Evolutionary conservation across 2,329 filamentous ascomycete genomes (phyloP).

Genomic region (Sarocladium strictum): DNA sequence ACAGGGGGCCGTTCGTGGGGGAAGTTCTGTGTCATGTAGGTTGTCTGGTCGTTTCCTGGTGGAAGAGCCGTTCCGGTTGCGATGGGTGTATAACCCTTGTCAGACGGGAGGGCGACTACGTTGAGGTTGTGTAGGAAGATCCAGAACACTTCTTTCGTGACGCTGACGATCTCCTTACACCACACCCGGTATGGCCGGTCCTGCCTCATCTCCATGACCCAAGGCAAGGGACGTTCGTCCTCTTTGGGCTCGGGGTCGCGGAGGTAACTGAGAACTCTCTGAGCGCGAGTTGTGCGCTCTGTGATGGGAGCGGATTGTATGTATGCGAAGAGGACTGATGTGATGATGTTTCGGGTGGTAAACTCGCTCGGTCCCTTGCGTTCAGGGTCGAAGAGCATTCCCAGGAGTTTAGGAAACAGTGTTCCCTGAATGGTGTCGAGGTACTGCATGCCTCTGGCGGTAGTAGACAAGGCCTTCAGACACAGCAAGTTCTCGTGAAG

Average conservation of each 20-base stretch:
- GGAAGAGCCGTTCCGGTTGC: not conserved
- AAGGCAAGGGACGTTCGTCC: conserved; percentile 69
- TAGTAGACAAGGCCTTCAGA: conserved; percentile 90
- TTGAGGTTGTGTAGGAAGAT: conserved; percentile 96
- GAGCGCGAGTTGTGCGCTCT: conserved; percentile 63
- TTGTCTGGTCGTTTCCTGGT: conserved; percentile 14
- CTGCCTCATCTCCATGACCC: conserved; percentile 84
- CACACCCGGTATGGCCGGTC: conserved; percentile 86
- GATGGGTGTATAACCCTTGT: conserved; percentile 20
- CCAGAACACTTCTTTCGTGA: conserved; percentile 98
- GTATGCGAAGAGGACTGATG: conserved; percentile 83
- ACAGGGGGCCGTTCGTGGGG: conserved; percentile 83
- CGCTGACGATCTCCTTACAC: conserved; percentile 86
- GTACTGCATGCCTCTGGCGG: conserved; percentile 75
- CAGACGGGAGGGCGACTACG: conserved; percentile 62
- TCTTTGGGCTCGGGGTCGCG: conserved; percentile 73
- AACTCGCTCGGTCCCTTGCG: conserved; percentile 97
- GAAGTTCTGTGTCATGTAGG: conserved; percentile 66
- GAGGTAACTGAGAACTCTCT: conserved; percentile 71
- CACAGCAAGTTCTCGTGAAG: conserved; percentile 90
- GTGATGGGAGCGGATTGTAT: conserved; percentile 59
- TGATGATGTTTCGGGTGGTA: conserved; percentile 84
- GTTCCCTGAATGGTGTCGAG: conserved; percentile 72
- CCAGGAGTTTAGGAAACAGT: conserved; percentile 78
- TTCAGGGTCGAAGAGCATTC: conserved; percentile 94